phyloP scores from a whole-genome alignment of 305 asterid genomes.

The Fraxinus dipetala region DNA sequence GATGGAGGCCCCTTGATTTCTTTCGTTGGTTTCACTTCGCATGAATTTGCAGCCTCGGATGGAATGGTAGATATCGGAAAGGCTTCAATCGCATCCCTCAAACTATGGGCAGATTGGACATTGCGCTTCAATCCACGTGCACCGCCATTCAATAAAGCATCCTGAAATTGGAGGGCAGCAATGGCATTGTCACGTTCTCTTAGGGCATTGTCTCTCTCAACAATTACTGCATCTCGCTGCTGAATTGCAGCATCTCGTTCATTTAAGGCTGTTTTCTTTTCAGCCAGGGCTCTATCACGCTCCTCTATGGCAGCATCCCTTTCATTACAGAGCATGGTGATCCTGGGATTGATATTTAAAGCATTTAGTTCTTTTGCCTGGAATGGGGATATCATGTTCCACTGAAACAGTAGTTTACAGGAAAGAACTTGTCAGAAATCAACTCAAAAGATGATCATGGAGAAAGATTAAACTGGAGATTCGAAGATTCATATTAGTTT shows the following conservation, averaged over 20 bases:
- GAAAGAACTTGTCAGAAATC: conserved; percentile 6
- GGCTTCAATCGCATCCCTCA: conserved; percentile 37
- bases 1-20: conserved; percentile 20
- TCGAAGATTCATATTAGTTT: background rate
- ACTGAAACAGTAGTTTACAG: conserved; percentile 33
- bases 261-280: conserved; percentile 45
- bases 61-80: conserved; percentile 39
- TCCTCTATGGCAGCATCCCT: conserved; percentile 66
- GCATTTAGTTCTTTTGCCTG: conserved; percentile 54
- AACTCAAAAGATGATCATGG: background rate
- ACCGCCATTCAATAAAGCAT: conserved; percentile 31
- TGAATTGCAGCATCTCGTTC: conserved; percentile 58
- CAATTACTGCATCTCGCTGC: conserved; percentile 52
- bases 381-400: conserved; percentile 50
- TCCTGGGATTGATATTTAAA: conserved; percentile 45
- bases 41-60: background rate
- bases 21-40: conserved; percentile 29
- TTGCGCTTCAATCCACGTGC: conserved; percentile 43
- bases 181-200: conserved; percentile 73
- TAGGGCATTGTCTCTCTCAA: conserved; percentile 61
- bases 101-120: conserved; percentile 30
- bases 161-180: conserved; percentile 80
- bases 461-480: background rate
- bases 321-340: conserved; percentile 48
- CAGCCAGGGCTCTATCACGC: conserved; percentile 57